Evolutionary conservation across 768 basidiomycete genomes (phyloP), one percentile per base, ranked within the genome.

Genomic region (Neoboletus magnificus): DNA sequence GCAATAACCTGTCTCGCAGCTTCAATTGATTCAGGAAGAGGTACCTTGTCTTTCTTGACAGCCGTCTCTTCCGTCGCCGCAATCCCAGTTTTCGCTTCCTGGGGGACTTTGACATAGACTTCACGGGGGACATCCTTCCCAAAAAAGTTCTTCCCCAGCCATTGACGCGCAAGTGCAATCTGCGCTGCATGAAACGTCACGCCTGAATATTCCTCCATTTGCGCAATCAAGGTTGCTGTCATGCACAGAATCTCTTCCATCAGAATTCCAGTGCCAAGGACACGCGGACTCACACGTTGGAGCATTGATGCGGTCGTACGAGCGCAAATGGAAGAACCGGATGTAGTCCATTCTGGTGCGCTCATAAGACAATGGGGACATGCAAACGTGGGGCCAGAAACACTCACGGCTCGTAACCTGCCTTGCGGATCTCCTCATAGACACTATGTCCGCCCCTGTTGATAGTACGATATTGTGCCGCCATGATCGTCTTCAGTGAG

Each of bases 301-400:
- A 0, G 87, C 86, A 65, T 93, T 94, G 65, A 95, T 91, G 25
- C 94, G 79, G 66, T 98, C 95, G 67, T 95, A 99, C 1, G 87
- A 77, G 30, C 97, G 82, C 25, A 99, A 79, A 73, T 98, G 93
- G 75, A 91, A 98, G 79, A 97, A 93, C 12, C 86, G 82, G 62
- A 97, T 89, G 67, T 88, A 94, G 54, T 94, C 86, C 73, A 76
- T 64, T 18, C 91, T 92, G 57, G 43, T 16, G 40, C 20, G 33
- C 43, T 35, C 16, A 23, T 52, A 55, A 50, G 42, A 18, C 29
- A 23, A 44, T 20, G 25, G 22, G 41, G 33, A 33, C 20, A 11
- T 18, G 12, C 45, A 9, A 55, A 33, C 20, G 32, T 9, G 40
- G 9, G 18, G 33, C 20, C 8, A 0, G 11, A 52, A 58, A 52